phyloP scores from a whole-genome alignment of 371 early-diverging fungal genomes.

The Syncephalis plumigaleata region DNA sequence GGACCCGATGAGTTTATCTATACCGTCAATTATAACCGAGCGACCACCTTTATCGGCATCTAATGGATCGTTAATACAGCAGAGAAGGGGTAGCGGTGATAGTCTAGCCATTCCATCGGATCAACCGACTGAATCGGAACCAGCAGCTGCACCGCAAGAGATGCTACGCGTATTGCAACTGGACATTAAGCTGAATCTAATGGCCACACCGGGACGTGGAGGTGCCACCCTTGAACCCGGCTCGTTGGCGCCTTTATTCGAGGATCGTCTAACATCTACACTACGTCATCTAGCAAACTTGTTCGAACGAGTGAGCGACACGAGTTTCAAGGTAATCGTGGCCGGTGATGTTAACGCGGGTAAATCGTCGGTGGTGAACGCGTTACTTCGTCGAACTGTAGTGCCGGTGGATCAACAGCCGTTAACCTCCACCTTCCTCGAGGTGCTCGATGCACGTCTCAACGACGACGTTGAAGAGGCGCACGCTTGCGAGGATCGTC shows the following conservation, averaged over 20 bases:
- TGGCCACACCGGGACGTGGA: conserved; percentile 16
- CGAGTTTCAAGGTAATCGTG: conserved; percentile 80
- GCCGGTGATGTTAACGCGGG: conserved; percentile 97
- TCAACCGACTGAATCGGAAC: conserved; percentile 5
- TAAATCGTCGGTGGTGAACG: conserved; percentile 92
- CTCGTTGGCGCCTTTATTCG: conserved; percentile 48
- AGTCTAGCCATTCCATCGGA: neutral
- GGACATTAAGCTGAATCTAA: conserved; percentile 41
- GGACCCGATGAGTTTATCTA: conserved; percentile 8
- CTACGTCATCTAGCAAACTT: conserved; percentile 65
- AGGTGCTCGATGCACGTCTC: conserved; percentile 74
- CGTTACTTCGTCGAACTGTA: conserved; percentile 71
- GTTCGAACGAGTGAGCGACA: conserved; percentile 67
- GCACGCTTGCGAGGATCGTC: conserved; percentile 60
- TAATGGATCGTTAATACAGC: no score
- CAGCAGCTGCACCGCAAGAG: conserved; percentile 15
- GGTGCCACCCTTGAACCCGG: conserved; percentile 34
- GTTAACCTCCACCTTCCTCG: conserved; percentile 85
- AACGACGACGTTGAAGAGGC: conserved; percentile 76
- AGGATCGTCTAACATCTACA: conserved; percentile 40
- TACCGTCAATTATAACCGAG: conserved; percentile 4
- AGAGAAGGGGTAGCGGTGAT: neutral
- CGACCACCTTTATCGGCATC: conserved; percentile 1
- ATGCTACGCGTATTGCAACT: conserved; percentile 41
- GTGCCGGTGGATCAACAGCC: conserved; percentile 94